Conservation (phyloP, 805 yeast genomes). For the Myxozyma neotropica region DNA sequence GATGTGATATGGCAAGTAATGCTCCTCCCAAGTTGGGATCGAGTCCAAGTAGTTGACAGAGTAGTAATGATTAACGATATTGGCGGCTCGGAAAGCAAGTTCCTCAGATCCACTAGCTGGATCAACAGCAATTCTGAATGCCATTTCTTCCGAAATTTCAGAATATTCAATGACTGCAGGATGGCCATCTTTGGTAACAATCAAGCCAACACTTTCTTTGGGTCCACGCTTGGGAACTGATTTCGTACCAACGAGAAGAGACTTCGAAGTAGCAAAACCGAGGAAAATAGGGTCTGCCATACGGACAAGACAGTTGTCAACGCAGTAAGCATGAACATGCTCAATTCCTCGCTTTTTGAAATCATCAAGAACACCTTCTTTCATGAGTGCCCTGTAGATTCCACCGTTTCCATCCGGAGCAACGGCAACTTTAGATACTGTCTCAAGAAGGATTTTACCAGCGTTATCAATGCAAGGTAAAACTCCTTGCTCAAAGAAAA, state of each 20-base stretch:
- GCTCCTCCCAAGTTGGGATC: conserved; percentile 70
- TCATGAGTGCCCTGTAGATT: conserved; percentile 76
- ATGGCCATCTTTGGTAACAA: conserved; percentile 58
- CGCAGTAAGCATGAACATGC: conserved; percentile 96
- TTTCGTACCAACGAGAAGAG: conserved; percentile 81
- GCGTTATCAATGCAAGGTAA: conserved; percentile 80
- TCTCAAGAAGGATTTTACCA: conserved; percentile 73
- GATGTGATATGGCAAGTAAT: conserved; percentile 85
- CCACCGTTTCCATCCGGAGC: conserved; percentile 99
- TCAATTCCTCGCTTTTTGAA: conserved; percentile 67
- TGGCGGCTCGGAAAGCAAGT: conserved; percentile 85
- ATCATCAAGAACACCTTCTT: conserved; percentile 67
- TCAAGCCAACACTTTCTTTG: conserved; percentile 85
- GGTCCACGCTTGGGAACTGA: conserved; percentile 93
- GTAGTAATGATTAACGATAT: conserved; percentile 95
- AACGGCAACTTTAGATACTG: conserved; percentile 60
- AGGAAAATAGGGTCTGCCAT: conserved; percentile 90
- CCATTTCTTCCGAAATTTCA: conserved; percentile 77
- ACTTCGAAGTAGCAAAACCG: conserved; percentile 75
- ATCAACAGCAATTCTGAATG: conserved; percentile 60
- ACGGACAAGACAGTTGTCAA: conserved; percentile 87
- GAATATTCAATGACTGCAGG: conserved; percentile 96
- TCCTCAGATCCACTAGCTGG: conserved; percentile 44
- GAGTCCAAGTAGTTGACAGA: conserved; percentile 69
- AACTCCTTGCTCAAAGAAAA: conserved; percentile 92